phyloP scores from a whole-genome alignment of 179 eudicot genomes.

The Camellia oleifera region DNA sequence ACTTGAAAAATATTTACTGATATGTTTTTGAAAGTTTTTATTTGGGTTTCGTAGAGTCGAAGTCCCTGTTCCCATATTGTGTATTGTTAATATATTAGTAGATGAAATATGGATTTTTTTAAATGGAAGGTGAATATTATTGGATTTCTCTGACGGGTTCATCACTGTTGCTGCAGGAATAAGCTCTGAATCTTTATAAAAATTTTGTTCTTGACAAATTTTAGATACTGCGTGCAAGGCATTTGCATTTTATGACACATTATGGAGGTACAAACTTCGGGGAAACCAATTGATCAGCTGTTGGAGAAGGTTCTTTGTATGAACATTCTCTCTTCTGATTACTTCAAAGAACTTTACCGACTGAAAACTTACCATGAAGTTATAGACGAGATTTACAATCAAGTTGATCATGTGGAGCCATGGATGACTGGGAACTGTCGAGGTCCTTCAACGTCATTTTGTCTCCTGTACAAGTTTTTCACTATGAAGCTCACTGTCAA shows the following conservation, averaged over 20 bases:
- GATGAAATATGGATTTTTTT: background rate
- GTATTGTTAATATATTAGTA: background rate
- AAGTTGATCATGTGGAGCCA: constrained; percentile 97
- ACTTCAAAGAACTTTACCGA: constrained; percentile 81
- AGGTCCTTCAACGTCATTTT: constrained; percentile 94
- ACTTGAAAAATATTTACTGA: too few species aligned
- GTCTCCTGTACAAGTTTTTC: constrained; percentile 87
- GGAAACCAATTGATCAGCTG: constrained; percentile 75
- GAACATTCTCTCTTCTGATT: constrained; percentile 97
- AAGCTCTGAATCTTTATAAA: background rate
- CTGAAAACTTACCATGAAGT: constrained; percentile 93
- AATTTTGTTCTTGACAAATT: background rate
- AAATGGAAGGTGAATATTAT: background rate
- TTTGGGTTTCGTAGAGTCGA: background rate
- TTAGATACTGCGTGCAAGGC: background rate
- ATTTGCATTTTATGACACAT: constrained; percentile 13
- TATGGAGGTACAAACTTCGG: constrained; percentile 73
- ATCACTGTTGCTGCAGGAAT: background rate
- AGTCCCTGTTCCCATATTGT: background rate
- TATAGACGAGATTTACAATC: constrained; percentile 89
- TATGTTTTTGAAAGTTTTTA: background rate
- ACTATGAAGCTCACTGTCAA: constrained; percentile 96
- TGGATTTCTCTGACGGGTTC: background rate
- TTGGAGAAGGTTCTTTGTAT: constrained; percentile 91
- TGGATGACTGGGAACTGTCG: constrained; percentile 99